These are phyloP conservation scores for Coemansia sp. DNA, from an alignment of 192 early-diverging fungal genomes.

Conservation along the genomic window DNA sequence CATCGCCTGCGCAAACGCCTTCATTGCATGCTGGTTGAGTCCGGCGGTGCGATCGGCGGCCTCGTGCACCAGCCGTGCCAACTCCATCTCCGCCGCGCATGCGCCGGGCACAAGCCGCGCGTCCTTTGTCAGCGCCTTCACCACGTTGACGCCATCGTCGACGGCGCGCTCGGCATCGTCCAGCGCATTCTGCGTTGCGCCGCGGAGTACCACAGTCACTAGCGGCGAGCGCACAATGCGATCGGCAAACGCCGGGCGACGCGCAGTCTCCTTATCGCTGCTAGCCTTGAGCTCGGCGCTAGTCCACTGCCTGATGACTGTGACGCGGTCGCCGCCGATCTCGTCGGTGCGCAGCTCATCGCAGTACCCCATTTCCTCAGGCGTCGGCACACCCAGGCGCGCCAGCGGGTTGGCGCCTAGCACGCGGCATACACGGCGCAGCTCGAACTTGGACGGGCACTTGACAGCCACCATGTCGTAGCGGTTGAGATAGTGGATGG, in stretches of 20 bases:
- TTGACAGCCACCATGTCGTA: slow-evolving; percentile 86
- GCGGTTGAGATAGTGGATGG: slow-evolving; percentile 93
- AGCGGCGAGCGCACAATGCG: slow-evolving; percentile 66
- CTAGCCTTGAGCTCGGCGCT: slow-evolving; percentile 16
- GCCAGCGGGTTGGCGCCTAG: slow-evolving; percentile 90
- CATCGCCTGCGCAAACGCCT: slow-evolving; percentile 91
- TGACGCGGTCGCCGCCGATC: slow-evolving; percentile 96
- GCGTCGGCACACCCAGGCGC: slow-evolving; percentile 85
- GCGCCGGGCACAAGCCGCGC: slow-evolving; percentile 85
- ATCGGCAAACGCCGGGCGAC: slow-evolving; percentile 67
- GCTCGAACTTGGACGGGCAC: slow-evolving; percentile 93
- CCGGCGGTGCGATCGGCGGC: slow-evolving; percentile 90
- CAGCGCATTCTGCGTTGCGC: slow-evolving; percentile 91
- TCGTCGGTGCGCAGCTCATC: slow-evolving; percentile 95
- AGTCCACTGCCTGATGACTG: slow-evolving; percentile 87
- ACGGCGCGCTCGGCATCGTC: slow-evolving; percentile 97
- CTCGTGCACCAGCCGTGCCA: slow-evolving; percentile 73
- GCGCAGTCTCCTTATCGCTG: background rate
- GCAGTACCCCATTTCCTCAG: slow-evolving; percentile 98
- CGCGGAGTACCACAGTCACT: slow-evolving; percentile 94
- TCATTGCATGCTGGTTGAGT: slow-evolving; percentile 93
- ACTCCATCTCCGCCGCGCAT: slow-evolving; percentile 92
- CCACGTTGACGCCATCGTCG: slow-evolving; percentile 96
- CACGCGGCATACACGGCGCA: slow-evolving; percentile 90
- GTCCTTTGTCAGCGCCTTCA: slow-evolving; percentile 91